Evolutionary conservation across 352 stramenopile species (phyloP).

Genomic region (Albugo laibachii): DNA sequence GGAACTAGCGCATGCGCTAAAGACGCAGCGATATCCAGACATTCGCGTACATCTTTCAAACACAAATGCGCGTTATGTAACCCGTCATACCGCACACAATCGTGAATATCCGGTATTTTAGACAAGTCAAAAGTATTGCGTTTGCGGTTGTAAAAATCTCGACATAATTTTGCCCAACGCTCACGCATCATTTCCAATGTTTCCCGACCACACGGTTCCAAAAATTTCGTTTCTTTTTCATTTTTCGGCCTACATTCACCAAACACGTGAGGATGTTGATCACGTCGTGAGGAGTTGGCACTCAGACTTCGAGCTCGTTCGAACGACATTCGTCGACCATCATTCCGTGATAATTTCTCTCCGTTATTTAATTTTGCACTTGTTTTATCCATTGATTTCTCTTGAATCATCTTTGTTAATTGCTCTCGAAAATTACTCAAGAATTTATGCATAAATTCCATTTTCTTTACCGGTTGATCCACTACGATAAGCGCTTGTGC

Average conservation of each 20-base stretch:
- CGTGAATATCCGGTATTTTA: constrained; percentile 97
- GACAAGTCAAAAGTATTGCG: constrained; percentile 87
- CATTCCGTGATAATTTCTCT: no score
- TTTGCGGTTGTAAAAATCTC: constrained; percentile 91
- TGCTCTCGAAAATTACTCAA: constrained; percentile 89
- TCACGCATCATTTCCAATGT: constrained; percentile 77
- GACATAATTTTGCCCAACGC: constrained; percentile 86
- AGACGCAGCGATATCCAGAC: constrained; percentile 87
- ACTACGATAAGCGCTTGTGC: constrained; percentile 53
- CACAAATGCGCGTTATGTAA: constrained; percentile 95
- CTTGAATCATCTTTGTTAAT: constrained; percentile 53
- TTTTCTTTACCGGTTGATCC: constrained; percentile 89
- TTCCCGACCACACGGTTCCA: constrained; percentile 64
- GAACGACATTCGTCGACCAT: constrained; percentile 10
- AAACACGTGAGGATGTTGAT: constrained; percentile 31
- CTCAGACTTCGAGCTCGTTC: constrained; percentile 51
- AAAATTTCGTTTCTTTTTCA: constrained; percentile 44
- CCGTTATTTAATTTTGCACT: no score
- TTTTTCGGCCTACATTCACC: constrained; percentile 14
- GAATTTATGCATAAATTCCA: constrained; percentile 79
- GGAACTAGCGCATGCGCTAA: constrained; percentile 81
- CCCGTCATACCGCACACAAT: constrained; percentile 95
- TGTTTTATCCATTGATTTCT: constrained; percentile 37
- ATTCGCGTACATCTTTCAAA: constrained; percentile 82
- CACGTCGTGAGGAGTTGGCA: neutral